These are phyloP conservation scores for Hypomontagnella submonticulosa DNA, from an alignment of 495 filamentous ascomycete species.

Conservation along the genomic window DNA sequence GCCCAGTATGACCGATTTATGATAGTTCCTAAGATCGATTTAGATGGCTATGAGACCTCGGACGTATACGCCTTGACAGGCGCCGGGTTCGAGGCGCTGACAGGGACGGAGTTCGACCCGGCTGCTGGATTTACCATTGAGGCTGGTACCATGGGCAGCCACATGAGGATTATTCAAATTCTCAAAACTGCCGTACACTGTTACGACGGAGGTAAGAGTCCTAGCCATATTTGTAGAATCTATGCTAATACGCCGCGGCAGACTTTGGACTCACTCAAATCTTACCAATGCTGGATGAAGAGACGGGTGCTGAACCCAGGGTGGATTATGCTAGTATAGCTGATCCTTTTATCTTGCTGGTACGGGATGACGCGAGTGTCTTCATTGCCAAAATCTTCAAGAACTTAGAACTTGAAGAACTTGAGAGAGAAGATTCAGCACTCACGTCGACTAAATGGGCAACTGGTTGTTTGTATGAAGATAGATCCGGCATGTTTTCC, in stretches of 20 bases:
- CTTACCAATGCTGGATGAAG: constrained; percentile 88
- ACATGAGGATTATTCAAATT: constrained; percentile 83
- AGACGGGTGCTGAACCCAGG: constrained; percentile 77
- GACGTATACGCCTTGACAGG: constrained; percentile 70
- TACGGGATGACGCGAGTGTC: constrained; percentile 82
- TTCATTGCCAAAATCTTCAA: constrained; percentile 80
- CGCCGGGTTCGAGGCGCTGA: constrained; percentile 71
- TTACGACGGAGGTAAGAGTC: constrained; percentile 82
- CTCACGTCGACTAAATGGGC: constrained; percentile 74
- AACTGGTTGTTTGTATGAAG: constrained; percentile 81
- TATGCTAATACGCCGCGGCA: constrained; percentile 52
- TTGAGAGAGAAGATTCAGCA: constrained; percentile 67
- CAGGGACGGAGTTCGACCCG: constrained; percentile 85
- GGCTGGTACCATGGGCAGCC: constrained; percentile 77
- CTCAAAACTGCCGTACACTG: constrained; percentile 83
- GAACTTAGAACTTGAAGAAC: constrained; percentile 85
- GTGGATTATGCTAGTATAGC: constrained; percentile 84
- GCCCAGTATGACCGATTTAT: constrained; percentile 75
- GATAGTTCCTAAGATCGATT: constrained; percentile 71
- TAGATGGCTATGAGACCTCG: constrained; percentile 66
- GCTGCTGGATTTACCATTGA: constrained; percentile 86
- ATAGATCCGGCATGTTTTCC: constrained; percentile 68
- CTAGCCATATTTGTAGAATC: constrained; percentile 47
- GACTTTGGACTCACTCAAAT: constrained; percentile 90
- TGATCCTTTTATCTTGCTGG: constrained; percentile 87